phyloP scores from a whole-genome alignment of 2,329 filamentous ascomycete genomes.

The Epichloe elymi region DNA sequence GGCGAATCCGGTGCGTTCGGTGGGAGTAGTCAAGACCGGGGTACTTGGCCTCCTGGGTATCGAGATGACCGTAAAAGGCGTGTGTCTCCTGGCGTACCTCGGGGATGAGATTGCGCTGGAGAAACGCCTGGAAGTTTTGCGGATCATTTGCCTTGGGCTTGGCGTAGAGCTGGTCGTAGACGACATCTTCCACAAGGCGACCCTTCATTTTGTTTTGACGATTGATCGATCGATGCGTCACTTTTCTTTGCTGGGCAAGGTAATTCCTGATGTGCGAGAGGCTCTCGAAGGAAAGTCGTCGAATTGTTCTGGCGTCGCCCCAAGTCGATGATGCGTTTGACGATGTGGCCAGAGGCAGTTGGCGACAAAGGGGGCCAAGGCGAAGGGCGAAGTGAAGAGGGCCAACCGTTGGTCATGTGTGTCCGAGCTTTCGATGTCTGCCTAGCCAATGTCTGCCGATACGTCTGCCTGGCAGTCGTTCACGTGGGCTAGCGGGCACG shows the following conservation, averaged over 20 bases:
- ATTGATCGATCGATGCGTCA: slow-evolving; percentile 2
- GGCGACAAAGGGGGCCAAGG: not conserved
- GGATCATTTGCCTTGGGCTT: slow-evolving; percentile 55
- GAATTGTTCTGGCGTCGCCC: no score
- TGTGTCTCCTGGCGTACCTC: slow-evolving; percentile 71
- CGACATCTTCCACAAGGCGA: slow-evolving; percentile 54
- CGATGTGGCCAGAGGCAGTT: not conserved
- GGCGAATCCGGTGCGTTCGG: slow-evolving; percentile 60
- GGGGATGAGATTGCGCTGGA: slow-evolving; percentile 57
- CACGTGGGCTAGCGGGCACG: not conserved
- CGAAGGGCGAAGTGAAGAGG: not conserved
- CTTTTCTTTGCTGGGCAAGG: not conserved
- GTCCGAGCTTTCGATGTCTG: not conserved
- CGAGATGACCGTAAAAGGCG: slow-evolving; percentile 63
- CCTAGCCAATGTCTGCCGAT: no score
- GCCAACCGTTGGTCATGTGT: not conserved
- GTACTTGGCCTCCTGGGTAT: slow-evolving; percentile 69
- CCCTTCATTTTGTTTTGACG: slow-evolving; percentile 53
- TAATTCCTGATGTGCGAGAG: not conserved
- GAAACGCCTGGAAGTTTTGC: slow-evolving; percentile 54
- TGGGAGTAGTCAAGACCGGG: slow-evolving; percentile 69
- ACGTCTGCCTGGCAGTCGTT: not conserved
- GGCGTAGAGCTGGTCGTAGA: slow-evolving; percentile 63
- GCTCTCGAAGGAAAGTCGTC: no score
- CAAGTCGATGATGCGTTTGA: no score